Base-by-base conservation (phyloP, 169 alveolate genomes). In the Plasmodium falciparum region DNA sequence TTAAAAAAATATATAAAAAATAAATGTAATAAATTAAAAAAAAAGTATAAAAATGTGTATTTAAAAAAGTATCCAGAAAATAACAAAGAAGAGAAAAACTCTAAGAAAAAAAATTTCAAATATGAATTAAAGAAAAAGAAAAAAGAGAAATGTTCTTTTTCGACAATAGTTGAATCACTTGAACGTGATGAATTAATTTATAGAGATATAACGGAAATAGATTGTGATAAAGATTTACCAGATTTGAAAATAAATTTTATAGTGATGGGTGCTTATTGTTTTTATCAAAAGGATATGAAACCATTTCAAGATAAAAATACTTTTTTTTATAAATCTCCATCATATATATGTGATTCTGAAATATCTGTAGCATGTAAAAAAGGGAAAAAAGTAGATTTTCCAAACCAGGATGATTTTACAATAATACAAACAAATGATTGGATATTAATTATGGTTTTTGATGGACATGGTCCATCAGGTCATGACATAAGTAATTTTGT, bases 391-490 rank as follows among this genome's bases (percentile, higher is more conserved):
- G 88, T 95, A 20, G 95, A 93, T 69, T 85, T 71, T 26, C 95
- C 96, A 1, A 95, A 95, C 78, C 95, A 95, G 67, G 97, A 95
- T 88, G 96, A 95, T 75, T 95, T 89, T 59, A 92, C 92, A 52
- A 93, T 95, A 24, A 85, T 89, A 3, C 88, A 92, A 54, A 93
- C 95, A 15, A 93, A 93, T 43, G 86, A 76, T 20, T 89, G 94
- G 93, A 88, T 93, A 6, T 76, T 95, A 76, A 92, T 83, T 73
- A 96, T 95, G 73, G 96, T 95, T 12, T 95, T 95, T 67, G 97
- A 95, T 74, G 97, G 97, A n/a, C 97, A 95, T 93, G 97, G 97
- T 12, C 93, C 95, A 6, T 93, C 92, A 85, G 97, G 97, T 39
- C 97, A 95, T 85, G 95, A 95, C 45, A 94, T 95, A 6, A 92